Conservation (phyloP, 495 filamentous ascomycete genomes). For the Umbilicaria muhlenbergii region DNA sequence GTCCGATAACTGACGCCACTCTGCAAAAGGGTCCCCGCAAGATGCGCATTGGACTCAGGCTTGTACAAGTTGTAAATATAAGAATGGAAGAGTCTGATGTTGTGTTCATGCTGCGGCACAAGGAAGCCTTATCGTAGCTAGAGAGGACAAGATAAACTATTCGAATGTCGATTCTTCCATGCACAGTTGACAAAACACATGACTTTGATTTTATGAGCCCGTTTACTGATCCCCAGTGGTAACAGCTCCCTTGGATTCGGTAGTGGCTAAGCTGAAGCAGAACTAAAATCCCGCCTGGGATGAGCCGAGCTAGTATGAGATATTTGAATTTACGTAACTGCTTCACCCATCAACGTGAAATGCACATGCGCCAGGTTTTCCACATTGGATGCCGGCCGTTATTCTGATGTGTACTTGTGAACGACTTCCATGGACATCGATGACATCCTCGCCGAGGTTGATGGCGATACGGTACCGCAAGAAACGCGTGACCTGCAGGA, state of each 20-base stretch:
- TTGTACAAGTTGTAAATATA: too few species aligned
- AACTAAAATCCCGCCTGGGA: background rate
- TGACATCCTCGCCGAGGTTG: constrained; percentile 74
- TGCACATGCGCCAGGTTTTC: too few species aligned
- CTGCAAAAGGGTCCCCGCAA: too few species aligned
- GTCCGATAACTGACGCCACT: too few species aligned
- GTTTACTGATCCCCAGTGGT: background rate
- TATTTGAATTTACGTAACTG: background rate
- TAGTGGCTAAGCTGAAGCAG: too few species aligned
- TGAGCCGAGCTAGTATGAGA: background rate
- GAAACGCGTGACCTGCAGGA: constrained; percentile 71
- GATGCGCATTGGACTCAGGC: too few species aligned
- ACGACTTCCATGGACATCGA: constrained; percentile 61
- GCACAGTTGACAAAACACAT: background rate
- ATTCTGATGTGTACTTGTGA: background rate
- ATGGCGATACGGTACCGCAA: constrained; percentile 36
- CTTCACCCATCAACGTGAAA: background rate
- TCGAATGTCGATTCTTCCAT: background rate
- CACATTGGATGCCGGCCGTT: background rate
- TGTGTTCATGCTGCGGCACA: too few species aligned
- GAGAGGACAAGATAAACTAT: too few species aligned
- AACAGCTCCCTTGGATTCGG: background rate
- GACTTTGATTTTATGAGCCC: background rate
- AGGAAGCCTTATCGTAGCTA: too few species aligned
- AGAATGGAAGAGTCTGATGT: too few species aligned